These are phyloP conservation scores for Insectozyma bohioensis DNA, from an alignment of 1,139 yeast genomes.

Conservation along the genomic window DNA sequence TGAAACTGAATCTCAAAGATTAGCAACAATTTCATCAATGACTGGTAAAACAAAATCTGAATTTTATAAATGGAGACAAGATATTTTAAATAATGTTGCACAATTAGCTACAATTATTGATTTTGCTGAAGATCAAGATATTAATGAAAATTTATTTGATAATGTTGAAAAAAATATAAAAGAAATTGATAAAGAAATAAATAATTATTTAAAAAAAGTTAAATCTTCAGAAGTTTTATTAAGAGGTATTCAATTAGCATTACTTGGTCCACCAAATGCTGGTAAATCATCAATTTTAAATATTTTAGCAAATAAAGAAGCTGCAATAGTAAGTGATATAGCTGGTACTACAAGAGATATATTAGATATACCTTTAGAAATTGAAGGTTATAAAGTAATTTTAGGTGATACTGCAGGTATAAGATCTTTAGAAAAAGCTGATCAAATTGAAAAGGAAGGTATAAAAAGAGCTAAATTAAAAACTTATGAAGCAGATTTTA, in stretches of 20 bases:
- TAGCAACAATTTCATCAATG: constrained; percentile 70
- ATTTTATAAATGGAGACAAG: constrained; percentile 67
- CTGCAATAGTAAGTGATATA: constrained; percentile 86
- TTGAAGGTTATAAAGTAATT: constrained; percentile 80
- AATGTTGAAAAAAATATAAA: constrained; percentile 47
- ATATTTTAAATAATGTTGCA: constrained; percentile 67
- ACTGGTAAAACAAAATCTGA: constrained; percentile 61
- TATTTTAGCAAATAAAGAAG: constrained; percentile 69
- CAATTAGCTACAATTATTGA: constrained; percentile 85
- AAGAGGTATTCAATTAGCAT: constrained; percentile 69
- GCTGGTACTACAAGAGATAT: constrained; percentile 96
- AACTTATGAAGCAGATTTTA: constrained; percentile 60
- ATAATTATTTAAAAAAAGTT: constrained; percentile 48
- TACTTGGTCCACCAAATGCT: constrained; percentile 94
- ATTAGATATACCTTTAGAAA: constrained; percentile 77
- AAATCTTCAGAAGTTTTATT: constrained; percentile 63
- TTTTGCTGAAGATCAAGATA: constrained; percentile 92
- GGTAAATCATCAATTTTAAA: constrained; percentile 91
- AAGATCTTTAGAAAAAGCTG: constrained; percentile 48
- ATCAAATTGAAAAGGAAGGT: constrained; percentile 77
- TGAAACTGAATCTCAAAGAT: constrained; percentile 86
- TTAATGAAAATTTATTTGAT: constrained; percentile 61
- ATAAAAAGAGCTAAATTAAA: constrained; percentile 70
- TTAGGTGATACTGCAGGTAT: constrained; percentile 95
- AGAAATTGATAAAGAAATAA: constrained; percentile 44